A percentile compares a stretch with the other conserved stretches of the same genome.
These are phyloP conservation scores for Diaporthe citriasiana DNA, from an alignment of 2,329 filamentous ascomycete species.

Conservation along the genomic window DNA sequence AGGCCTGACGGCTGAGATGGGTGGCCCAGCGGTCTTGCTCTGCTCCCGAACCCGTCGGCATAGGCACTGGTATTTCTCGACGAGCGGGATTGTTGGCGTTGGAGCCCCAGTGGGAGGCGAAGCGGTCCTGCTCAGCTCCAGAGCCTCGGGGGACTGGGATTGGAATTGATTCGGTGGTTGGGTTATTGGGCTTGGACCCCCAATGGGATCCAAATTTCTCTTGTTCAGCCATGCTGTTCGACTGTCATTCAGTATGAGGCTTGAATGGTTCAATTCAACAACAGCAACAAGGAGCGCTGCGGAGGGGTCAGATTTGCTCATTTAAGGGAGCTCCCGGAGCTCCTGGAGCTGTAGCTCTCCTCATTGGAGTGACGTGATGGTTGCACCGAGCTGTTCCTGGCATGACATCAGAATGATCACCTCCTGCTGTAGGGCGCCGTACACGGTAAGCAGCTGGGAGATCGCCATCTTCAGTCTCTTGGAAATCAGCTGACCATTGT, in stretches of 20 bases:
- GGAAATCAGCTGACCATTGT: not conserved
- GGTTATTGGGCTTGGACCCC: conserved; percentile 38
- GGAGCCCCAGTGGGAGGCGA: conserved; percentile 37
- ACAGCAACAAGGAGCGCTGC: too few species aligned
- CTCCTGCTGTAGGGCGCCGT: not conserved
- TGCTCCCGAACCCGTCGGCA: conserved; percentile 40
- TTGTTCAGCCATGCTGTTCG: conserved; percentile 46
- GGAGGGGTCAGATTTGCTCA: not conserved
- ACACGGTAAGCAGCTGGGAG: not conserved
- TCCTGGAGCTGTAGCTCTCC: conserved; percentile 18
- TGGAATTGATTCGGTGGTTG: conserved; percentile 25
- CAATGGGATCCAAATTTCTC: conserved; percentile 42
- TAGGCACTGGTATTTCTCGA: conserved; percentile 27
- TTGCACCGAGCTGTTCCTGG: conserved; percentile 5
- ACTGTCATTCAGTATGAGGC: not conserved
- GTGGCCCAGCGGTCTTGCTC: conserved; percentile 46
- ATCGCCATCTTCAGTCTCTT: not conserved
- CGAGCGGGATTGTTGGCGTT: conserved; percentile 26
- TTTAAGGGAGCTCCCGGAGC: conserved; percentile 11
- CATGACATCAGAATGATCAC: conserved; percentile 42
- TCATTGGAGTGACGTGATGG: conserved; percentile 39
- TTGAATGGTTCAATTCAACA: not conserved
- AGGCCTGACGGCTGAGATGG: conserved; percentile 44
- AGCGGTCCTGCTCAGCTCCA: conserved; percentile 43
- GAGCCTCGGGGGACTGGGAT: conserved; percentile 37